Base-by-base conservation (phyloP, 176 grass and related monocot species). In the Miscanthus lutarioriparius region DNA sequence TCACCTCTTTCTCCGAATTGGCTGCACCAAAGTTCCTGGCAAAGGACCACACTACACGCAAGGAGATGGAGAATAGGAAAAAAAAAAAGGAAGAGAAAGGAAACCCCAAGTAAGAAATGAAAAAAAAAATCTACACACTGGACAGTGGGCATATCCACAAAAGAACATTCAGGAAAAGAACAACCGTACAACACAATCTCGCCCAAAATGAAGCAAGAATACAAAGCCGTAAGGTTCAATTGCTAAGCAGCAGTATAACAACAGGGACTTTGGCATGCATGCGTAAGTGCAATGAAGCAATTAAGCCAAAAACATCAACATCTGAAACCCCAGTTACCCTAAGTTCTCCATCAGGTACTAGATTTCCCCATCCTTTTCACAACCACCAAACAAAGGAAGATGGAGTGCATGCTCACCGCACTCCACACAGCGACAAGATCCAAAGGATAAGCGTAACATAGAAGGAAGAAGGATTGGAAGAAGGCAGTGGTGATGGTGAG, bases 361-460 rank as follows among this genome's bases (percentile, higher is more conserved):
- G 88, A 86, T 83, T 80, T 67, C 74, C 84, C 84, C 84, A 74
- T 87, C 88, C 37, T 87, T 87, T 90, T 87, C 84, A 81, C 88
- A 83, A 68, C 88, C 61, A 90, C 80, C 84, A 25, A 75, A 74
- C 88, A 67, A 69, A 49, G 68, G 48, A 82, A 77, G 38, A 59
- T 14, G n/a, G 14, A 82, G 64, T 71, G 64, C 35, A 6, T 12
- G 64, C 64, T 32, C 36, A 70, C 64, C 38, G 8, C 76, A 38
- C 45, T 26, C 44, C 28, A 63, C 10, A 73, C 51, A 64, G 47
- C 41, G 51, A 81, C 62, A 79, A 69, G 48, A 83, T 83, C 44
- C 37, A 40, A 45, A 70, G 36, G 67, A 79, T 16, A 48, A 28
- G 79, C 59, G 79, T 38, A 77, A 12, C 15, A 75, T 65, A 19